Percentiles rank a stretch among this genome's conserved stretches.
These are phyloP conservation scores for Ceratobasidium sp. DNA, from an alignment of 1,284 basidiomycete genomes.

Conservation along the genomic window DNA sequence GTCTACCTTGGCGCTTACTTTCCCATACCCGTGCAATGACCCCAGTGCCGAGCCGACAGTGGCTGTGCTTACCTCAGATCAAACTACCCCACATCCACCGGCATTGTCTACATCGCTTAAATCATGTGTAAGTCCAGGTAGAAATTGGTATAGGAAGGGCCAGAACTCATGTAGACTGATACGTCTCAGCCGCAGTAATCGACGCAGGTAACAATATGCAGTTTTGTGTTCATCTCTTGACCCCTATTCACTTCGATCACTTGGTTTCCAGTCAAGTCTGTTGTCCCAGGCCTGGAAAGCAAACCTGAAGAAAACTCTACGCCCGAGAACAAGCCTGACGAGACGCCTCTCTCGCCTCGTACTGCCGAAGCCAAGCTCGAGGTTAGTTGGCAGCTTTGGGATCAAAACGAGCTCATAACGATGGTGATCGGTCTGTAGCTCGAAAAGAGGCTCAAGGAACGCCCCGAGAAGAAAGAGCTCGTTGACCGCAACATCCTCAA, in stretches of 20 bases:
- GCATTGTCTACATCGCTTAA: background rate
- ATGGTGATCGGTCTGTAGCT: slow-evolving; percentile 53
- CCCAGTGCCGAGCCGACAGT: background rate
- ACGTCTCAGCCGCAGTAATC: slow-evolving; percentile 17
- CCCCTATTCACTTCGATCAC: slow-evolving; percentile 4
- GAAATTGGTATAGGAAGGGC: background rate
- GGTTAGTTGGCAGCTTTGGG: background rate
- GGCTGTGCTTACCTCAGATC: background rate
- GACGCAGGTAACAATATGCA: slow-evolving; percentile 16
- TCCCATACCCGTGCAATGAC: background rate
- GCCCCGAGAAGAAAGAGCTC: slow-evolving; percentile 69
- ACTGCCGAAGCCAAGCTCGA: slow-evolving; percentile 24
- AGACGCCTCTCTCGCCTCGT: slow-evolving; percentile 38
- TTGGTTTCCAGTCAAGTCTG: slow-evolving; percentile 24
- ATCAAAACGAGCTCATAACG: background rate
- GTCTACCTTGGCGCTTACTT: background rate
- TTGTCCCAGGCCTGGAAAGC: slow-evolving; percentile 10
- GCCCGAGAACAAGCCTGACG: slow-evolving; percentile 40
- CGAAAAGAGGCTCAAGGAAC: slow-evolving; percentile 64
- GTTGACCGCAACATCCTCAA: slow-evolving; percentile 79
- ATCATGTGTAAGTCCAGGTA: background rate
- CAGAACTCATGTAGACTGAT: background rate
- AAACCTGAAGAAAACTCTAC: background rate
- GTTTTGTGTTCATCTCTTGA: background rate
- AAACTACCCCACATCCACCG: slow-evolving; percentile 13